Conservation (phyloP, 1,139 yeast species). For the Candida buenavistaensis region DNA sequence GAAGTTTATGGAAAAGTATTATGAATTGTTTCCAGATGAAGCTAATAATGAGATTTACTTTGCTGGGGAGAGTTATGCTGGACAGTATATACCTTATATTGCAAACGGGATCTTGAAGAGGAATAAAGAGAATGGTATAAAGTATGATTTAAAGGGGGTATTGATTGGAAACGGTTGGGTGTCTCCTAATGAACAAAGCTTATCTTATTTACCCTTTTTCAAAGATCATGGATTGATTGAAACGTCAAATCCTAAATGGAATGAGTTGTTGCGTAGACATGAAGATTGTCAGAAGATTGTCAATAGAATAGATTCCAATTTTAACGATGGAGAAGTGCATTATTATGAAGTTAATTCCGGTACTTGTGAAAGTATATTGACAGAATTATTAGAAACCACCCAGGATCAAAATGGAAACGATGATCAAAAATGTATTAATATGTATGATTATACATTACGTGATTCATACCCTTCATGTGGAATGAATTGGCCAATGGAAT, state of each 20-base stretch:
- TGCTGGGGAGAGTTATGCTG: slow-evolving; percentile 97
- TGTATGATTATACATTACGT: slow-evolving; percentile 72
- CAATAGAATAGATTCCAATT: slow-evolving; percentile 28
- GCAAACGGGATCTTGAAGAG: slow-evolving; percentile 60
- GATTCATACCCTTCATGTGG: slow-evolving; percentile 90
- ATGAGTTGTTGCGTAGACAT: slow-evolving; percentile 47
- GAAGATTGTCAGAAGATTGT: slow-evolving; percentile 62
- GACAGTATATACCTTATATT: slow-evolving; percentile 91
- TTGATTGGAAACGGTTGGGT: slow-evolving; percentile 96
- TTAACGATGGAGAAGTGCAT: slow-evolving; percentile 22
- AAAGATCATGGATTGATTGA: slow-evolving; percentile 58
- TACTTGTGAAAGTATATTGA: slow-evolving; percentile 53
- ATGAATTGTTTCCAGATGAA: slow-evolving; percentile 74
- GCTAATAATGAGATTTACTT: slow-evolving; percentile 61
- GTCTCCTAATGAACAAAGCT: slow-evolving; percentile 83
- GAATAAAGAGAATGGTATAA: slow-evolving; percentile 31
- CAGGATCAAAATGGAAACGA: slow-evolving; percentile 23
- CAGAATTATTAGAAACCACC: slow-evolving; percentile 40
- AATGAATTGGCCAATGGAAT: slow-evolving; percentile 87
- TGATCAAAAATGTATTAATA: slow-evolving; percentile 63
- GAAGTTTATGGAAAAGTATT: slow-evolving; percentile 65
- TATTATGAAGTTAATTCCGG: slow-evolving; percentile 29
- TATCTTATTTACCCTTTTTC: slow-evolving; percentile 77
- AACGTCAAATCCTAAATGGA: slow-evolving; percentile 37
- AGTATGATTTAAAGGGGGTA: slow-evolving; percentile 60